phyloP scores from a whole-genome alignment of 2,329 filamentous ascomycete species.

The Arthrobotrys entomopaga region DNA sequence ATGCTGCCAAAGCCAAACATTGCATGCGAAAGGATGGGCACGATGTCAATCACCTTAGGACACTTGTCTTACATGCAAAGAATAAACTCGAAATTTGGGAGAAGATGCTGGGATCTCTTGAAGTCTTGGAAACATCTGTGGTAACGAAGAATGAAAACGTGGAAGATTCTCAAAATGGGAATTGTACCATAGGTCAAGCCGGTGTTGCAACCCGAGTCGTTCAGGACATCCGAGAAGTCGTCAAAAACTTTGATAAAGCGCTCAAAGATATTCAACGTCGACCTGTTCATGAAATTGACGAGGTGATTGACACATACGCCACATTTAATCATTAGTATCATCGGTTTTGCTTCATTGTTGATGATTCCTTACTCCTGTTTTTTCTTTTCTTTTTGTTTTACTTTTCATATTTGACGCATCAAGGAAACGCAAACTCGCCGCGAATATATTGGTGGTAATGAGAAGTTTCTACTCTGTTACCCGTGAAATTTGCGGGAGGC shows the following conservation, averaged over 20 bases:
- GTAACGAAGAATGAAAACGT: not conserved
- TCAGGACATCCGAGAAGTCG: constrained; percentile 18
- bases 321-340: constrained; percentile 2
- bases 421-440: no score
- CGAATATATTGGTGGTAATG: no score
- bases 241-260: constrained; percentile 28
- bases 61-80: constrained; percentile 17
- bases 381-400: no score
- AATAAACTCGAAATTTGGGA: constrained; percentile 30
- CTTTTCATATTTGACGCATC: no score
- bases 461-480: no score
- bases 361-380: no score
- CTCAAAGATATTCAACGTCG: constrained; percentile 21
- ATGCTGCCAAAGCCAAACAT: constrained; percentile 17
- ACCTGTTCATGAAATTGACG: constrained; percentile 34
- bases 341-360: no score
- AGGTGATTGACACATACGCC: constrained; percentile 11
- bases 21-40: constrained; percentile 42
- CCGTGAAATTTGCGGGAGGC: no score
- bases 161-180: not conserved
- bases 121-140: constrained; percentile 10
- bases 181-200: not conserved
- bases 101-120: constrained; percentile 26
- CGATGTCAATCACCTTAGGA: constrained; percentile 30
- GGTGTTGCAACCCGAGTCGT: constrained; percentile 9